Base-by-base conservation (phyloP, 345 rosid genomes). In the Alliaria petiolata region DNA sequence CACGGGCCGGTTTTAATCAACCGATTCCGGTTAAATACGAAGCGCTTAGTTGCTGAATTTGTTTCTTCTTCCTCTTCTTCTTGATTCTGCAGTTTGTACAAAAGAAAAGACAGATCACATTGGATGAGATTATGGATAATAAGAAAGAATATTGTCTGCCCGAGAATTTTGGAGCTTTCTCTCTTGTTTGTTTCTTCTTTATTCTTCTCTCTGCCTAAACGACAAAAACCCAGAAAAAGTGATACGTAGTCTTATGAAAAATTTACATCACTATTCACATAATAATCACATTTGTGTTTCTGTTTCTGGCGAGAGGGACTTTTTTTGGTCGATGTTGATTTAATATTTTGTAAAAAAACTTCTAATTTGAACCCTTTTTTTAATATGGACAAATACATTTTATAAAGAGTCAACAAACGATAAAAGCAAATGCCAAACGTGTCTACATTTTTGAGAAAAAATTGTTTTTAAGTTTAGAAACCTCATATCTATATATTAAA, bases 1-100 rank as follows among this genome's bases (percentile, higher is more conserved):
- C 97, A 10, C 93, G 87, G 39, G 81, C 80, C 62, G 96, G 93
- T 74, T 87, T 92, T 67, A 88, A 84, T 53, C 93, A 85, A 57
- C 89, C 93, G 55, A 71, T 95, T 70, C 85, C 91, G 62, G 81
- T 95, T 64, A 88, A 91, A 55, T 95, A 87, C 45, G 96, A 95
- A 76, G 97, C 97, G 15, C 77, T 95, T 22, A 95, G 93, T 78
- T 95, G 96, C 87, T 95, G 67, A 88, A 45, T 7, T 57, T 65
- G 40, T 42, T 51, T 69, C 47, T 9, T 42, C 31, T 45, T 45
- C 0, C 22, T 17, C 31, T 51, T 69, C 47, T 9, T 42, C 31
- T 45, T 45, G 0, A 39, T 17, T 63, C 9, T 65, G 51, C 53
- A 19, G 34, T 33, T 61, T 73, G 65, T 73, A 65, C 65, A 66